A percentile compares a stretch with the other conserved stretches of the same genome.
phyloP scores from a whole-genome alignment of 495 filamentous ascomycete species.

The Jackrogersella minutella region DNA sequence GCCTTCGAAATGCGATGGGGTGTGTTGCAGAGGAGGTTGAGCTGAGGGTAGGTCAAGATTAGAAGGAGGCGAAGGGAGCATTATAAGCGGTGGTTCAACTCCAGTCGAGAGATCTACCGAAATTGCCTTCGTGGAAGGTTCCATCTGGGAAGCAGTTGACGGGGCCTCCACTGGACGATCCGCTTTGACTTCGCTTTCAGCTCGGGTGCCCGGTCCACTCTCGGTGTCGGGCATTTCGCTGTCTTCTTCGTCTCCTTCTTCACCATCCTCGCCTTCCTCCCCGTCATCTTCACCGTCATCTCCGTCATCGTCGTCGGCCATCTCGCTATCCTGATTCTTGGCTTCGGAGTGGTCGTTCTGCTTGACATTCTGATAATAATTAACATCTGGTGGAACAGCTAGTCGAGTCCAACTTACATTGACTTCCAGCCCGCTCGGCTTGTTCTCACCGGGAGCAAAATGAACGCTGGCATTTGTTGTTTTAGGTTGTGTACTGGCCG shows the following conservation, averaged over 20 bases:
- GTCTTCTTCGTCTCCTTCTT: slow-evolving; percentile 47
- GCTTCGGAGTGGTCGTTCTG: slow-evolving; percentile 52
- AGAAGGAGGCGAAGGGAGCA: slow-evolving; percentile 21
- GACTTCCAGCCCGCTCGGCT: slow-evolving; percentile 22
- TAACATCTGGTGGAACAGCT: slow-evolving; percentile 49
- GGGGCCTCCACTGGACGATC: slow-evolving; percentile 40
- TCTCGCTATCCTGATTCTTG: slow-evolving; percentile 53
- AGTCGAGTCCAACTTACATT: slow-evolving; percentile 23
- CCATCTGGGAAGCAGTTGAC: slow-evolving; percentile 3
- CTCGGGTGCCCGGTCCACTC: slow-evolving; percentile 25
- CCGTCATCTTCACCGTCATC: slow-evolving; percentile 53
- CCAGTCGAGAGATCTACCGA: slow-evolving; percentile 26
- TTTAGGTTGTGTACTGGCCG: slow-evolving; percentile 45
- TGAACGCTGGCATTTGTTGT: slow-evolving; percentile 45
- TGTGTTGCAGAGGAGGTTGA: slow-evolving; percentile 33
- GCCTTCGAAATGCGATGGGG: slow-evolving; percentile 50
- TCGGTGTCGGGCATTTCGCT: slow-evolving; percentile 45
- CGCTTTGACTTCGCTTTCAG: slow-evolving; percentile 38
- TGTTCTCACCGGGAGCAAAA: slow-evolving; percentile 39
- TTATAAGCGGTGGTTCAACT: slow-evolving; percentile 29
- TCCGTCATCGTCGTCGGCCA: slow-evolving; percentile 60
- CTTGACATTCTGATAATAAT: slow-evolving; percentile 52
- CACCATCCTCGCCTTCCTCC: slow-evolving; percentile 46
- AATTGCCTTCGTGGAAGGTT: slow-evolving; percentile 28
- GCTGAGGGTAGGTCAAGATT: slow-evolving; percentile 4